A percentile compares a stretch with the other conserved stretches of the same genome.
Evolutionary conservation across 2,329 filamentous ascomycete genomes (phyloP).

Genomic region (Epichloe sp.): DNA sequence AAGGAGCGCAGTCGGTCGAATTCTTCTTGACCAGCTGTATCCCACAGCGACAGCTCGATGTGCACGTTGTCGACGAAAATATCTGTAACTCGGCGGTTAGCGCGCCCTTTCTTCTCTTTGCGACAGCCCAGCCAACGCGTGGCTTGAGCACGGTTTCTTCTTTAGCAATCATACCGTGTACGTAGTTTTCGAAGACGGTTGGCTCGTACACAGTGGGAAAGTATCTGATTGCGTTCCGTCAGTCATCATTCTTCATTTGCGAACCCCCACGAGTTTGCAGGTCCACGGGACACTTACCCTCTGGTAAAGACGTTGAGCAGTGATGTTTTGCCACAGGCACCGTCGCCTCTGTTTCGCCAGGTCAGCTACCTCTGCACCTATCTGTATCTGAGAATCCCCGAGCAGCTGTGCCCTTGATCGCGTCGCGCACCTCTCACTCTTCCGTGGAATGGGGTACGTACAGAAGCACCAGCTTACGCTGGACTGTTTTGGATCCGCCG

Average conservation of each 20-base stretch:
- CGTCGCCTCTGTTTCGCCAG: slow-evolving; percentile 57
- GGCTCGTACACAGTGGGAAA: slow-evolving; percentile 98
- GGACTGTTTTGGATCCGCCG: slow-evolving; percentile 69
- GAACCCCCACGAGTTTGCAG: not conserved
- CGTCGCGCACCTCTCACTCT: not conserved
- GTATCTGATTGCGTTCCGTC: slow-evolving; percentile 44
- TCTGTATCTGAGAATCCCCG: not conserved
- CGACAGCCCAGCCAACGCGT: not conserved
- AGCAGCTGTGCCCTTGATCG: not conserved
- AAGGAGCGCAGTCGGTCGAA: slow-evolving; percentile 92
- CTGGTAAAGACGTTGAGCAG: slow-evolving; percentile 95
- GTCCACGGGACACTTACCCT: slow-evolving; percentile 47
- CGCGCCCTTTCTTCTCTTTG: not conserved
- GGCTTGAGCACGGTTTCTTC: not conserved
- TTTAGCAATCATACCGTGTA: slow-evolving; percentile 58
- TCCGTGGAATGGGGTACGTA: slow-evolving; percentile 22
- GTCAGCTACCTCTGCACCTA: not conserved
- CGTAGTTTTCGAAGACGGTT: slow-evolving; percentile 98
- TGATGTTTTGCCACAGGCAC: slow-evolving; percentile 94
- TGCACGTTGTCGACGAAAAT: slow-evolving; percentile 97
- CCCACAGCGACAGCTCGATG: slow-evolving; percentile 95
- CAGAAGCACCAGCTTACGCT: slow-evolving; percentile 94
- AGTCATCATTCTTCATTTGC: not conserved
- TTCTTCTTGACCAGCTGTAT: slow-evolving; percentile 97
- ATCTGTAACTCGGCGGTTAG: slow-evolving; percentile 37